These are phyloP conservation scores for Harrya chromipes DNA, from an alignment of 768 basidiomycete genomes.

Conservation along the genomic window DNA sequence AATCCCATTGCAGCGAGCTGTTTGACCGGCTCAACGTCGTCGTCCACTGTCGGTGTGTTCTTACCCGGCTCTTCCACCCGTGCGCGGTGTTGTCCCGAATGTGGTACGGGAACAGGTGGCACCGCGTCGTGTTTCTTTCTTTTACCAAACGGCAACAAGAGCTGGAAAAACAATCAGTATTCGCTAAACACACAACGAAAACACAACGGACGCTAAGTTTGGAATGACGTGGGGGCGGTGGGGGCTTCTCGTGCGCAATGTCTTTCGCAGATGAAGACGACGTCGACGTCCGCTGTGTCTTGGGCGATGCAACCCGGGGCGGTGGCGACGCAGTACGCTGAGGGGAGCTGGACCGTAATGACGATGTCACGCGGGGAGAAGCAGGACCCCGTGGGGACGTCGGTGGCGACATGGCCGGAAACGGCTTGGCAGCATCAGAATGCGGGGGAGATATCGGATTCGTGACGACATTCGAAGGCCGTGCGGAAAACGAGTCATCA, in stretches of 20 bases:
- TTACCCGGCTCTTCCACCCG: slow-evolving; percentile 44
- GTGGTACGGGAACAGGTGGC: slow-evolving; percentile 40
- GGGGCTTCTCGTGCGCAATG: slow-evolving; percentile 49
- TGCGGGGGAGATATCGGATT: slow-evolving; percentile 18
- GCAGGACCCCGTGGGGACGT: slow-evolving; percentile 37
- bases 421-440: slow-evolving; percentile 26
- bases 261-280: slow-evolving; percentile 56
- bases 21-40: slow-evolving; percentile 74
- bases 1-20: slow-evolving; percentile 91
- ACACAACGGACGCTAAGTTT: slow-evolving; percentile 67
- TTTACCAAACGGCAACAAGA: slow-evolving; percentile 76
- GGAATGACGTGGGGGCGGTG: slow-evolving; percentile 55
- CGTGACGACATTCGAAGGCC: slow-evolving; percentile 32
- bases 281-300: slow-evolving; percentile 52
- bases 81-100: slow-evolving; percentile 35
- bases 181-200: not conserved
- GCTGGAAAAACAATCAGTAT: slow-evolving; percentile 32
- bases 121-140: slow-evolving; percentile 63
- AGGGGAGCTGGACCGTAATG: slow-evolving; percentile 39
- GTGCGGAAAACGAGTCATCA: slow-evolving; percentile 36
- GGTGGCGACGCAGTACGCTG: slow-evolving; percentile 46
- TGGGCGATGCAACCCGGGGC: slow-evolving; percentile 52
- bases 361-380: slow-evolving; percentile 27
- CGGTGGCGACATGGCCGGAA: slow-evolving; percentile 39
- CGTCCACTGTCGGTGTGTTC: slow-evolving; percentile 54